Conservation (phyloP, 2,329 filamentous ascomycete genomes). For the Fusarium armeniacum region DNA sequence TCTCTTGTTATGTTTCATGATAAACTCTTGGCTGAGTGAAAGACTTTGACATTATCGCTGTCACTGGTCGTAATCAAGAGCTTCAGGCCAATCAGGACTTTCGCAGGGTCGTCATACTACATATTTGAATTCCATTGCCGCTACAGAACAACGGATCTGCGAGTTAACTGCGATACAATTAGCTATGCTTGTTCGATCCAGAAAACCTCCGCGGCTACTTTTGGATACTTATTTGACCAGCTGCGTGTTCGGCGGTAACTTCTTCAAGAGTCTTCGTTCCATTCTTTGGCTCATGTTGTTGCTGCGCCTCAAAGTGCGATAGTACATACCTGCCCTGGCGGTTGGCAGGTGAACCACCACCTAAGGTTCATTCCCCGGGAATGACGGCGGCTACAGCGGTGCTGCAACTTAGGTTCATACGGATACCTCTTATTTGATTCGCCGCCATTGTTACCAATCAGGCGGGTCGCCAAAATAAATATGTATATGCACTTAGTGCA, state of each 20-base stretch:
- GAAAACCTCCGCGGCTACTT: constrained; percentile 22
- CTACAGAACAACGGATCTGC: constrained; percentile 11
- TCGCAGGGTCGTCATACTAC: neutral
- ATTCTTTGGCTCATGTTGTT: constrained; percentile 4
- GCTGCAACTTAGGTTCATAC: neutral
- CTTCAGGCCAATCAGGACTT: constrained; percentile 28
- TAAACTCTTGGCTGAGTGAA: neutral
- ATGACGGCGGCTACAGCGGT: constrained; percentile 1
- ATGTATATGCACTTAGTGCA: no score
- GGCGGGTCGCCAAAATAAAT: no score
- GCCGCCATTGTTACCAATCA: neutral
- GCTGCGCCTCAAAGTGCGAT: constrained; percentile 24
- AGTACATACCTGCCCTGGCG: neutral
- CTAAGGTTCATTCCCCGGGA: neutral
- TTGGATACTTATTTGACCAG: constrained; percentile 3
- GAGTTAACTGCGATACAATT: neutral
- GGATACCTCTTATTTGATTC: neutral
- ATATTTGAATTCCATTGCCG: constrained; percentile 11
- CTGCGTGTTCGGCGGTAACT: neutral
- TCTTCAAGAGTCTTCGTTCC: neutral
- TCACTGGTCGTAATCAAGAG: neutral
- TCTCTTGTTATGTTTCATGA: neutral
- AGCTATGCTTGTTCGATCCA: constrained; percentile 2
- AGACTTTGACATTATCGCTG: constrained; percentile 25
- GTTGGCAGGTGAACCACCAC: constrained; percentile 45